Evolutionary conservation across 495 filamentous ascomycete species (phyloP), one percentile per base, ranked within the genome.

Genomic region (Jackrogersella multiformis): DNA sequence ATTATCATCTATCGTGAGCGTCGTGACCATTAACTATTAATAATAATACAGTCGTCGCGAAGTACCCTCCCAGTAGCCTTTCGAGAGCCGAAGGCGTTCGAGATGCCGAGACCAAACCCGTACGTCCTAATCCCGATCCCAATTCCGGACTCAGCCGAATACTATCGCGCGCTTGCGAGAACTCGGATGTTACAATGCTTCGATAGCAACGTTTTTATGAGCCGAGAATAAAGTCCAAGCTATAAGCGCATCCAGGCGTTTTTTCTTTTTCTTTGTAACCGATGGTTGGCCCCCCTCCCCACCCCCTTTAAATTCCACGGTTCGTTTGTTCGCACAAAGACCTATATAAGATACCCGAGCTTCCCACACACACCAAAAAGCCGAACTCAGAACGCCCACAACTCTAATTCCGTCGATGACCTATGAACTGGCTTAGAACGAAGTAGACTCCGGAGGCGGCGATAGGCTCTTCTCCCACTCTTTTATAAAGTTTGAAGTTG

Each of bases 401-500:
- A 16, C 24, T 30, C 45, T 32, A 49, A 32, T 49, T 49, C 45
- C 26, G 26, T 16, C 24, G 13, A 4, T 49, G 24, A 16, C 45
- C 45, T 49, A 49, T 49, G 26, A 49, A 13, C 16, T 41, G 45
- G 28, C 39, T 51, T 65, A 65, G 39, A 68, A 68, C 21, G 65
- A 64, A 26, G 55, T 55, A 16, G 68, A 41, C 8, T 72, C 68
- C 30, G 59, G 26, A 41, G 71, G 65, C 26, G 71, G 52, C 5
- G 71, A 69, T 21, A 83, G 62, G 45, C 80, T 81, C 65, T 77
- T 84, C 74, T 95, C 92, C 91, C 90, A 93, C 68, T 94, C 90
- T 51, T 84, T 88, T 86, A 94, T 92, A 57, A 92, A 78, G 53
- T 87, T 87, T 20, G 85, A 85, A 2, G 90, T 89, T n/a, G 89